These are phyloP conservation scores for Wickerhamomyces rabaulensis DNA, from an alignment of 805 yeast genomes.

Conservation along the genomic window DNA sequence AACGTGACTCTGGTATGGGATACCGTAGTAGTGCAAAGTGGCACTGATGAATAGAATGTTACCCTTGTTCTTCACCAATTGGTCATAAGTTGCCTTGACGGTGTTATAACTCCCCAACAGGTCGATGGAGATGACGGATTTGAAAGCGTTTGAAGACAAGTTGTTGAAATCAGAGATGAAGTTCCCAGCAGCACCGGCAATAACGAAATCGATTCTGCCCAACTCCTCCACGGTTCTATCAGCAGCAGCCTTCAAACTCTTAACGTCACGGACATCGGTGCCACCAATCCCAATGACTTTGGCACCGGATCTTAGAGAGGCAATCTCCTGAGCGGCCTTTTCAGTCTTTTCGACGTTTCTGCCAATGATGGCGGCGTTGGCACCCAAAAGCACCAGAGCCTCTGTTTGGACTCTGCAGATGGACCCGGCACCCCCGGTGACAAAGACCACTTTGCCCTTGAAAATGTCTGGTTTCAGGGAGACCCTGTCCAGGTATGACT, in stretches of 20 bases:
- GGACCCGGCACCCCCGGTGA: constrained; percentile 97
- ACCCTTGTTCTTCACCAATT: constrained; percentile 65
- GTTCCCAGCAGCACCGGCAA: constrained; percentile 97
- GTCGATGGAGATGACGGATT: constrained; percentile 82
- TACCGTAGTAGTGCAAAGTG: constrained; percentile 84
- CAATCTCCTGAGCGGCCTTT: constrained; percentile 62
- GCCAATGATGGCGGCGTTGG: constrained; percentile 82
- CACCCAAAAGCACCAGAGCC: constrained; percentile 78
- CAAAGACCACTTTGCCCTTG: constrained; percentile 80
- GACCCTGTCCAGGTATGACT: constrained; percentile 23
- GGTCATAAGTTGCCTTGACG: constrained; percentile 70
- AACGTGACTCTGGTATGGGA: constrained; percentile 85
- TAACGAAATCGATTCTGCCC: constrained; percentile 80
- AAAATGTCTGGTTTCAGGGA: constrained; percentile 59
- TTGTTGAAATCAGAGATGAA: constrained; percentile 76
- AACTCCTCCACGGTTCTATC: constrained; percentile 56
- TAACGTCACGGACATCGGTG: constrained; percentile 73
- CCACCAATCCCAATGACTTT: constrained; percentile 66
- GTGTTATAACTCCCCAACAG: constrained; percentile 86
- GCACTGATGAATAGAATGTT: constrained; percentile 76
- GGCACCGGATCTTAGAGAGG: constrained; percentile 49
- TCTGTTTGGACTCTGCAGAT: constrained; percentile 88
- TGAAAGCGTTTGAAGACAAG: constrained; percentile 81
- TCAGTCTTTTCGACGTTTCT: constrained; percentile 65
- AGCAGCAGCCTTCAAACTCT: constrained; percentile 59